phyloP scores from a whole-genome alignment of 139 green algal genomes.

The Chloropicon primus region DNA sequence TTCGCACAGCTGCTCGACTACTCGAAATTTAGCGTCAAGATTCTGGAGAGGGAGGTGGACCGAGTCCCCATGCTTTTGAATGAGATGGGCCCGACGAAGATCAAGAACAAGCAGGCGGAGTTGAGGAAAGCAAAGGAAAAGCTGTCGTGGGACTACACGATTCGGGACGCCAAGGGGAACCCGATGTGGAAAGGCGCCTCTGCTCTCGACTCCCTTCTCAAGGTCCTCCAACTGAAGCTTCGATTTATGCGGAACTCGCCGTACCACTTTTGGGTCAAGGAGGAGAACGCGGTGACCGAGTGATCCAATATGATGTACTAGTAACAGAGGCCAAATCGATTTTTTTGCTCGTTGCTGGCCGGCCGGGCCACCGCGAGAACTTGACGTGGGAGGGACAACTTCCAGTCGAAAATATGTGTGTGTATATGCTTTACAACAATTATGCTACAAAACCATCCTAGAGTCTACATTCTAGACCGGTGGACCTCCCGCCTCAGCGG shows the following conservation, averaged over 20 bases:
- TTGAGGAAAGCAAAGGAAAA: neutral
- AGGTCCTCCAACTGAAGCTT: neutral
- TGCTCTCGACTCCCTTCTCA: constrained; percentile 4
- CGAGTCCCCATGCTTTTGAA: neutral
- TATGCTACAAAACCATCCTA: too few species aligned
- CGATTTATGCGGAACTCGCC: constrained; percentile 10
- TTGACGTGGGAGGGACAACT: too few species aligned
- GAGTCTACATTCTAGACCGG: too few species aligned
- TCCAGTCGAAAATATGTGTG: too few species aligned
- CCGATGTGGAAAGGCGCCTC: neutral
- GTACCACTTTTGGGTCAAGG: constrained; percentile 5
- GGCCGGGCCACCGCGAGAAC: too few species aligned
- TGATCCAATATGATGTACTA: too few species aligned
- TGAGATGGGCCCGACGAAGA: neutral
- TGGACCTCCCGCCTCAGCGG: too few species aligned
- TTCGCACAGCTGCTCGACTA: constrained; percentile 6
- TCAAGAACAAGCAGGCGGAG: neutral
- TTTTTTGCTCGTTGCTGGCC: too few species aligned
- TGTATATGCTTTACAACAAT: too few species aligned
- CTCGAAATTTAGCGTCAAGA: constrained; percentile 3
- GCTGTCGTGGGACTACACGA: neutral
- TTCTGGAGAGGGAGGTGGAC: neutral
- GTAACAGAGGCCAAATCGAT: too few species aligned
- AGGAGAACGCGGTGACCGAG: neutral
- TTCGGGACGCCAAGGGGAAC: neutral